Percentiles rank a stretch among this genome's conserved stretches.
Conservation (phyloP, 1,284 basidiomycete genomes). For the Tilletia horrida region DNA sequence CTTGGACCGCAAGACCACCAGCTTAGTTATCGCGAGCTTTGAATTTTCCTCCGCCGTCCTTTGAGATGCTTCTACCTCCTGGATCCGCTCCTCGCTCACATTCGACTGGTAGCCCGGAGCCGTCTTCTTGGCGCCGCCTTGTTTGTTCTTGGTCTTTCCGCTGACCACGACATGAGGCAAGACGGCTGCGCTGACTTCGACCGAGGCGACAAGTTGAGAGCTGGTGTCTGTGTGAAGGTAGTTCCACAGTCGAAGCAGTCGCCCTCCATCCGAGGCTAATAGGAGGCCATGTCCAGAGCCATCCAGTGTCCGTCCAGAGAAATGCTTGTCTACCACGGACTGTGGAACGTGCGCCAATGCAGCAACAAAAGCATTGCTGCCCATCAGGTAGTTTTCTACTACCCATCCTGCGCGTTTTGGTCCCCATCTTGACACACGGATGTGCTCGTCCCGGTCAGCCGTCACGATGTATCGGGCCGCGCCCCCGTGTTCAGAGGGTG, state of each 20-base stretch:
- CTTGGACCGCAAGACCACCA: slow-evolving; percentile 29
- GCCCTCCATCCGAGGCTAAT: slow-evolving; percentile 42
- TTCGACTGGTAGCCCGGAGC: not conserved
- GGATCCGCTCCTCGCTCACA: slow-evolving; percentile 23
- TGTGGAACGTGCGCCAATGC: slow-evolving; percentile 32
- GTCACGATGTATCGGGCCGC: slow-evolving; percentile 35
- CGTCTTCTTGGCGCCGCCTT: slow-evolving; percentile 3
- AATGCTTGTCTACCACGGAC: not conserved
- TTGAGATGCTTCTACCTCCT: slow-evolving; percentile 17
- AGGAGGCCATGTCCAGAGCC: slow-evolving; percentile 25
- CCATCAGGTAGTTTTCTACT: slow-evolving; percentile 43
- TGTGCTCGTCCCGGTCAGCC: slow-evolving; percentile 52
- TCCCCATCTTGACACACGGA: slow-evolving; percentile 52
- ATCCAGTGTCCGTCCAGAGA: not conserved
- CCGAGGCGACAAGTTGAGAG: slow-evolving; percentile 14
- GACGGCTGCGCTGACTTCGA: slow-evolving; percentile 18
- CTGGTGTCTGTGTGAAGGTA: not conserved
- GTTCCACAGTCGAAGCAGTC: slow-evolving; percentile 36
- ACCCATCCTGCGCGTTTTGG: slow-evolving; percentile 37
- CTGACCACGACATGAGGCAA: slow-evolving; percentile 17
- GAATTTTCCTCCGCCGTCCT: slow-evolving; percentile 22
- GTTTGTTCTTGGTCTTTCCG: slow-evolving; percentile 19
- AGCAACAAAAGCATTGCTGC: slow-evolving; percentile 41
- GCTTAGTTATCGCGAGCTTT: slow-evolving; percentile 35
- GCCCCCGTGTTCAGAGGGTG: not conserved